Conservation (phyloP, 176 grass and related monocot genomes). For the Alopecurus myosuroides region DNA sequence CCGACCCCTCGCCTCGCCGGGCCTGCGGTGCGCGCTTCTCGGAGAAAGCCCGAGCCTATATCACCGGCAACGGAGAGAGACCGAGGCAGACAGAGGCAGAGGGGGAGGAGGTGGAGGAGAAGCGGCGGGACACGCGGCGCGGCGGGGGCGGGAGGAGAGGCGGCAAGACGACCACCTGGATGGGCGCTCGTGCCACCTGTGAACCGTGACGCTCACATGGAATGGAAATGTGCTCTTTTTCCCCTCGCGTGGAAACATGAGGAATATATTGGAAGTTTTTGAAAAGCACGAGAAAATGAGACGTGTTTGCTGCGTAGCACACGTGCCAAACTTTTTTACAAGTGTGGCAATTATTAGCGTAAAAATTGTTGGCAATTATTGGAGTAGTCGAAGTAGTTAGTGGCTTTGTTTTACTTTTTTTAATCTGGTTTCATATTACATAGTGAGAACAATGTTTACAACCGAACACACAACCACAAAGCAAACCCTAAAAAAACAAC, state of each 20-base stretch:
- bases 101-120: background rate
- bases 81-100: background rate
- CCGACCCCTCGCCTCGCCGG: background rate
- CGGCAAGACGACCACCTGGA: slow-evolving; percentile 37
- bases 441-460: too few species aligned
- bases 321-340: too few species aligned
- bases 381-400: too few species aligned
- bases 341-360: too few species aligned
- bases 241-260: background rate
- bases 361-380: too few species aligned
- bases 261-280: background rate
- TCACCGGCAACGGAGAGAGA: background rate
- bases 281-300: background rate
- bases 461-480: too few species aligned
- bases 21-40: slow-evolving; percentile 2
- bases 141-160: slow-evolving; percentile 15
- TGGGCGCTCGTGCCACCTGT: background rate
- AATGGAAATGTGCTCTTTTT: background rate
- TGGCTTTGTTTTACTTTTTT: too few species aligned
- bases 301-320: too few species aligned
- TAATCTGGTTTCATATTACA: too few species aligned
- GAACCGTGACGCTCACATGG: background rate
- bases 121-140: slow-evolving; percentile 32
- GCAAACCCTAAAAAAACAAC: too few species aligned
- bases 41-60: slow-evolving; percentile 13